These are phyloP conservation scores for Tolypocladium cylindrosporum DNA, from an alignment of 2,329 filamentous ascomycete genomes.

Conservation along the genomic window DNA sequence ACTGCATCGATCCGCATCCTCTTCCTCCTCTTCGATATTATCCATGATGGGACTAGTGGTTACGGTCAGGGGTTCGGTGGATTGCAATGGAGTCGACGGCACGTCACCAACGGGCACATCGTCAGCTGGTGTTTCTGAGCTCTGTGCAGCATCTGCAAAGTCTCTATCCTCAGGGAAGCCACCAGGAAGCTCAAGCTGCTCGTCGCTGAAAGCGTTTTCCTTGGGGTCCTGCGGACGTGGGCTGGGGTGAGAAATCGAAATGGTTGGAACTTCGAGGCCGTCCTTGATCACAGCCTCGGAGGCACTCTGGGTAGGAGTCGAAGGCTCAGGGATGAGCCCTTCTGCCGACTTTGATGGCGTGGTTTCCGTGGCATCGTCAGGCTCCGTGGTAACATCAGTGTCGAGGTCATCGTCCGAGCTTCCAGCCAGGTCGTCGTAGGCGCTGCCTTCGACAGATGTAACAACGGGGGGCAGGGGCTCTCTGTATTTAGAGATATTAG, in stretches of 20 bases:
- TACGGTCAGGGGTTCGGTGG: conserved; percentile 9
- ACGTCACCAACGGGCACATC: neutral
- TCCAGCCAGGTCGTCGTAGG: conserved; percentile 43
- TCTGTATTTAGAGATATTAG: conserved; percentile 46
- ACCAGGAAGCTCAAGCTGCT: conserved; percentile 39
- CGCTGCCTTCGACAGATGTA: conserved; percentile 56
- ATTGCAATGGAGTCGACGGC: conserved; percentile 5
- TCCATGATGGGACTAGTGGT: conserved; percentile 16
- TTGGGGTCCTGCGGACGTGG: conserved; percentile 16
- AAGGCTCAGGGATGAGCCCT: neutral
- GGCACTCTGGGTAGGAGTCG: neutral
- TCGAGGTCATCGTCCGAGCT: conserved; percentile 22
- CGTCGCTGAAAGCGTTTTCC: neutral
- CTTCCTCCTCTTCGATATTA: conserved; percentile 27
- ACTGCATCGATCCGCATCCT: conserved; percentile 40
- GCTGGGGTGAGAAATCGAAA: conserved; percentile 34
- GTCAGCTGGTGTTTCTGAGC: conserved; percentile 1
- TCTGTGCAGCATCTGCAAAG: neutral
- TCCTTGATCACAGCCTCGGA: neutral
- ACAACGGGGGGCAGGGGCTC: conserved; percentile 63
- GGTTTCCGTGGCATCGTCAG: conserved; percentile 2
- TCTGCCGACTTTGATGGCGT: neutral
- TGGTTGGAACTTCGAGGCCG: conserved; percentile 25
- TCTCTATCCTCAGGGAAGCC: conserved; percentile 40
- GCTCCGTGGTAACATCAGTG: conserved; percentile 6